Conservation (phyloP, 352 stramenopile genomes). For the Phytophthora cactorum region DNA sequence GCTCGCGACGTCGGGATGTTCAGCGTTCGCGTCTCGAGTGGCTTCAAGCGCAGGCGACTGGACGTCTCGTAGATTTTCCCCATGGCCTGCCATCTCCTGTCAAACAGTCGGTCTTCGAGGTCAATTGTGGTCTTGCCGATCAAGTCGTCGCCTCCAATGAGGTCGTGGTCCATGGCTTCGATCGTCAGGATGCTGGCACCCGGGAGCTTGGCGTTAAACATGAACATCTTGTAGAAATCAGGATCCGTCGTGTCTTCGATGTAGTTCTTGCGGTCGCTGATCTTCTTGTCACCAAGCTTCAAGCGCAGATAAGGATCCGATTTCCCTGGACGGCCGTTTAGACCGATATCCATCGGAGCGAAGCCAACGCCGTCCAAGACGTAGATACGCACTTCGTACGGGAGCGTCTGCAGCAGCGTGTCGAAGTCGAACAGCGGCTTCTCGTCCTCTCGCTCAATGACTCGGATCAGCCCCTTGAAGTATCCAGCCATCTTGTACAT, state of each 20-base stretch:
- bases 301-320: slow-evolving; percentile 90
- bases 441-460: slow-evolving; percentile 86
- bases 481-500: slow-evolving; percentile 84
- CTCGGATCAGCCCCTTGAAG: slow-evolving; percentile 93
- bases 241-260: slow-evolving; percentile 87
- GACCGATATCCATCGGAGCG: slow-evolving; percentile 84
- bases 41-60: slow-evolving; percentile 72
- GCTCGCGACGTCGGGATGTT: slow-evolving; percentile 85
- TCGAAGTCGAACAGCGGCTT: slow-evolving; percentile 79
- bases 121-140: slow-evolving; percentile 94
- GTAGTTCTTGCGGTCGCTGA: slow-evolving; percentile 92
- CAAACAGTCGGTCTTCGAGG: slow-evolving; percentile 93
- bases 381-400: slow-evolving; percentile 90
- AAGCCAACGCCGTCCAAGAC: slow-evolving; percentile 88
- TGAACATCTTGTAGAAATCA: slow-evolving; percentile 93
- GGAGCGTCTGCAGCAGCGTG: slow-evolving; percentile 65
- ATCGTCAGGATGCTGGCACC: slow-evolving; percentile 89
- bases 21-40: slow-evolving; percentile 83
- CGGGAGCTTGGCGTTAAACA: slow-evolving; percentile 86
- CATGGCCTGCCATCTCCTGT: slow-evolving; percentile 87
- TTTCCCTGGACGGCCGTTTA: slow-evolving; percentile 84
- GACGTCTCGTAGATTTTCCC: slow-evolving; percentile 86
- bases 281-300: slow-evolving; percentile 84
- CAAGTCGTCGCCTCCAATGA: slow-evolving; percentile 91
- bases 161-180: slow-evolving; percentile 91